Conservation (phyloP, 257 asterid genomes). For the Ballota nigra region DNA sequence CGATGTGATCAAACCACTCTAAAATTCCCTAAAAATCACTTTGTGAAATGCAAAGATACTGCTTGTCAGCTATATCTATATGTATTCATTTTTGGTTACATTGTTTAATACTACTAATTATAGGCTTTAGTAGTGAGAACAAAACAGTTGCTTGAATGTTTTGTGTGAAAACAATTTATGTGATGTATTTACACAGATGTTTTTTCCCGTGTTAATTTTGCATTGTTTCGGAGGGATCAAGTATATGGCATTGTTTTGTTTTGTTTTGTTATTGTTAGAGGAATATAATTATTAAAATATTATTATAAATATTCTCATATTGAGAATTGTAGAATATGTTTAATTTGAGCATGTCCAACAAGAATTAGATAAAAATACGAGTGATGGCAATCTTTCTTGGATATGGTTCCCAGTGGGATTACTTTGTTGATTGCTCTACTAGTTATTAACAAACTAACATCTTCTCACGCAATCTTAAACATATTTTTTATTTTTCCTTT, state of each 20-base stretch:
- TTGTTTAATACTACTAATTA: too few species aligned
- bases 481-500: too few species aligned
- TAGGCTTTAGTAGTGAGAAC: not conserved
- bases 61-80: not conserved
- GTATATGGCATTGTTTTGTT: too few species aligned
- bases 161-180: not conserved
- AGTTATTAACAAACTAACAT: not conserved
- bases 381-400: not conserved
- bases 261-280: too few species aligned
- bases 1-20: too few species aligned
- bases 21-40: not conserved
- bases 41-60: not conserved
- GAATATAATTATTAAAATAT: too few species aligned
- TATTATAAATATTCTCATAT: too few species aligned
- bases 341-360: too few species aligned
- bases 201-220: not conserved
- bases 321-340: too few species aligned
- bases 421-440: not conserved
- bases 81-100: not conserved
- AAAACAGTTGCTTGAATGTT: not conserved
- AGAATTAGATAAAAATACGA: too few species aligned
- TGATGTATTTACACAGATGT: not conserved
- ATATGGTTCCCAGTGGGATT: not conserved
- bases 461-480: not conserved
- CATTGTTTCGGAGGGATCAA: too few species aligned